Percentiles rank a stretch among this genome's conserved stretches.
Conservation (phyloP, 2,329 filamentous ascomycete species). For the Dactylellina haptotyla region DNA sequence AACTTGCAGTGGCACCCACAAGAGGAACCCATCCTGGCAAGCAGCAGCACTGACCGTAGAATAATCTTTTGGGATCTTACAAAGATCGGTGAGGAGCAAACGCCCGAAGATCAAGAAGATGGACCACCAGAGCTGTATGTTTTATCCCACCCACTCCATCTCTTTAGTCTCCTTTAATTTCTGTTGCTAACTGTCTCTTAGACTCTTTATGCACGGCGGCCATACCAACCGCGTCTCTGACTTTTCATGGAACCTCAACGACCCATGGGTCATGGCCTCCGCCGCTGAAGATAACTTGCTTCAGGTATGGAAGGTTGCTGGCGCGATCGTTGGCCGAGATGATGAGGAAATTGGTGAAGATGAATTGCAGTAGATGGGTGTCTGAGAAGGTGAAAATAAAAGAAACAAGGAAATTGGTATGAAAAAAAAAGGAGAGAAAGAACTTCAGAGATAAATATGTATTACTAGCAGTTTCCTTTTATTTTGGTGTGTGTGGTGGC, state of each 20-base stretch:
- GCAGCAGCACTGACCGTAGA: constrained; percentile 89
- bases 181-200: constrained; percentile 59
- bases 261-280: constrained; percentile 95
- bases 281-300: constrained; percentile 96
- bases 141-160: constrained; percentile 12
- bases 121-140: constrained; percentile 91
- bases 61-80: constrained; percentile 98
- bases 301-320: constrained; percentile 90
- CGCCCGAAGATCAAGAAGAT: constrained; percentile 92
- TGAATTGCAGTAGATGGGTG: constrained; percentile 20
- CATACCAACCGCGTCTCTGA: constrained; percentile 97
- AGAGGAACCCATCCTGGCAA: constrained; percentile 87
- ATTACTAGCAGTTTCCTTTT: constrained; percentile 7
- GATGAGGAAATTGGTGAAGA: constrained; percentile 69
- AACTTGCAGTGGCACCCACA: constrained; percentile 94
- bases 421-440: background rate
- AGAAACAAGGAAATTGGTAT: background rate
- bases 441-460: background rate
- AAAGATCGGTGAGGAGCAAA: constrained; percentile 90
- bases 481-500: background rate
- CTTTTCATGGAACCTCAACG: constrained; percentile 97
- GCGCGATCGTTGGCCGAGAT: constrained; percentile 82
- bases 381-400: background rate
- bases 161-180: constrained; percentile 14
- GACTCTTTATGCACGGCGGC: constrained; percentile 97